These are phyloP conservation scores for Scutellaria barbata DNA, from an alignment of 257 asterid genomes.

Conservation along the genomic window DNA sequence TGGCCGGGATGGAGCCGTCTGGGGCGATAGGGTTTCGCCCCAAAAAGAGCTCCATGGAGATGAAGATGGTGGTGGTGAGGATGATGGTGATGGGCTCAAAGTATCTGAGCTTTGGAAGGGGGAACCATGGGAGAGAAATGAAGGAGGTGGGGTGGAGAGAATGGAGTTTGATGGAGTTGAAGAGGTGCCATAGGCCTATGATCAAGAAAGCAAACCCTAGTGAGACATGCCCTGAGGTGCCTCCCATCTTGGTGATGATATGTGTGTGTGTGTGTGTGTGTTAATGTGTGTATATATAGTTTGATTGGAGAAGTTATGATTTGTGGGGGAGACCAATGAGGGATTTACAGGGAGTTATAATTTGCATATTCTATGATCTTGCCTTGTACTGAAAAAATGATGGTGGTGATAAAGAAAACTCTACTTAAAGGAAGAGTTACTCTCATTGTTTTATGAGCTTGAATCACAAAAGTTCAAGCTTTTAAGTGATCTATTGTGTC, in stretches of 20 bases:
- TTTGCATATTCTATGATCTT: slow-evolving; percentile 35
- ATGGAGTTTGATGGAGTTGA: slow-evolving; percentile 70
- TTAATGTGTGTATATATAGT: background rate
- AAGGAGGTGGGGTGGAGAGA: slow-evolving; percentile 55
- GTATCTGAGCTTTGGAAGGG: slow-evolving; percentile 49
- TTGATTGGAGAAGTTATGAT: background rate
- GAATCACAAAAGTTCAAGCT: background rate
- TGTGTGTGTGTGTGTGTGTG: background rate
- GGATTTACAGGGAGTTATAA: slow-evolving; percentile 4
- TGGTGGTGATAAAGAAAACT: slow-evolving; percentile 29
- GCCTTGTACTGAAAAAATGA: slow-evolving; percentile 46
- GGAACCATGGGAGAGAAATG: slow-evolving; percentile 69
- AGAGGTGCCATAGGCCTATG: slow-evolving; percentile 78
- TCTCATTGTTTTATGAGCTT: background rate
- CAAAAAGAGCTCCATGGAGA: slow-evolving; percentile 56
- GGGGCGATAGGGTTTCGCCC: slow-evolving; percentile 45
- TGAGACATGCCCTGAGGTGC: slow-evolving; percentile 67
- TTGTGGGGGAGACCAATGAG: slow-evolving; percentile 23
- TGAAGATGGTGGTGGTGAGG: slow-evolving; percentile 44
- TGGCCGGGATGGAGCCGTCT: slow-evolving; percentile 58
- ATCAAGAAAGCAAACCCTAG: slow-evolving; percentile 70
- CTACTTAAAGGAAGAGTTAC: slow-evolving; percentile 51
- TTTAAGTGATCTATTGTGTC: too few relatives aligned
- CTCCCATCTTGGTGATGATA: slow-evolving; percentile 48
- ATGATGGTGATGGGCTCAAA: slow-evolving; percentile 64